Base-by-base conservation (phyloP, 2,329 filamentous ascomycete genomes). In the Madurella mycetomatis region DNA sequence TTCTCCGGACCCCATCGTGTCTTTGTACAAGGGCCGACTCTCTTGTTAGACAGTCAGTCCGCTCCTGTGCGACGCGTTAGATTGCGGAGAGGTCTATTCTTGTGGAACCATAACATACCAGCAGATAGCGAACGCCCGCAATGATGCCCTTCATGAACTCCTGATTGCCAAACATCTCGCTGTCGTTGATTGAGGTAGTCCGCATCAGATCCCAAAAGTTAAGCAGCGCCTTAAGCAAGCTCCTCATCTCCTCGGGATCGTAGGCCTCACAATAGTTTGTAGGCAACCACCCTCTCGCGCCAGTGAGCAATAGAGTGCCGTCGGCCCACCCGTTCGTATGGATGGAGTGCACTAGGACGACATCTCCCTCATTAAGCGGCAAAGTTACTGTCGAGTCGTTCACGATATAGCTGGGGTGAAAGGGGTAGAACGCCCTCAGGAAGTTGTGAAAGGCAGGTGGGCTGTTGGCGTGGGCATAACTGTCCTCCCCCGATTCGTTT, bases 241-340 rank as follows among this genome's bases (percentile, higher is more conserved):
- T 91, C 51, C 85, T 83, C 79, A 97, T 92, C 60, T 91, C 85
- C 18, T 90, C 83, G 44, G 92, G 90, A 62, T 96, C 90, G 69
- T 96, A 99, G 9, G 90, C 82, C 68, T 96, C 92, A 75, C 94
- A 99, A 70, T 97, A 99, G 71, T 99, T 99, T 9, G 94, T 99
- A 2, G 94, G 94, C 56, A 99, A 76, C 94, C 94, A 99, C 59
- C 94, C 94, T 62, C 94, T 82, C 48, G 88, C 87, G 25, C 92
- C 92, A 2, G 91, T 90, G 19, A 87, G 81, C 57, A 99, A 74
- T 41, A 96, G 77, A 1, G 94, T 99, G 49, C 94, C 94, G 70
- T 99, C 94, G 32, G 94, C 94, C 94, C 94, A 99, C 63, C 94
- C 94, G 74, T 97, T 99, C 57, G 90, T 94, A 71, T 99, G 94